These are phyloP conservation scores for Pseudocercospora pini-densiflorae DNA, from an alignment of 2,329 filamentous ascomycete species.

Conservation along the genomic window DNA sequence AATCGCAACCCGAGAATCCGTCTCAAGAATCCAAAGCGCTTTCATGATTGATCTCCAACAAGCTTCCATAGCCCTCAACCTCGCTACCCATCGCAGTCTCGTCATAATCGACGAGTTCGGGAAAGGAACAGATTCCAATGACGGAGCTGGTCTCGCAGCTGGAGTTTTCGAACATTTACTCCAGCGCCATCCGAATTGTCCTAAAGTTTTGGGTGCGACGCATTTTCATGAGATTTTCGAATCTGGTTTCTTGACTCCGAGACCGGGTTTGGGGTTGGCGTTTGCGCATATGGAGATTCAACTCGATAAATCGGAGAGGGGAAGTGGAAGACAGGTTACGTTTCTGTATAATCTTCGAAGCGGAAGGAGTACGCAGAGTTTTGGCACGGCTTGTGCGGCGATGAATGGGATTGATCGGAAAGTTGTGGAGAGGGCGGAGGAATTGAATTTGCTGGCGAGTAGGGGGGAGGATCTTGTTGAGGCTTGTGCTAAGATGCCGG, in stretches of 20 bases:
- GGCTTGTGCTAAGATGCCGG: constrained; percentile 70
- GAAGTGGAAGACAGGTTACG: constrained; percentile 60
- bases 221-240: constrained; percentile 78
- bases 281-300: constrained; percentile 76
- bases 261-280: constrained; percentile 57
- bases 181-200: constrained; percentile 50
- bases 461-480: constrained; percentile 77
- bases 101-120: constrained; percentile 93
- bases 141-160: constrained; percentile 68
- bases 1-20: constrained; percentile 74
- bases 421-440: constrained; percentile 76
- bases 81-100: constrained; percentile 76
- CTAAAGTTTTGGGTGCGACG: constrained; percentile 66
- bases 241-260: constrained; percentile 58
- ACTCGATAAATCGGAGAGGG: constrained; percentile 57
- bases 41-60: constrained; percentile 89
- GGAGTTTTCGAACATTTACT: constrained; percentile 64
- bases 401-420: constrained; percentile 79
- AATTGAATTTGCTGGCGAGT: constrained; percentile 69
- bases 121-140: constrained; percentile 67
- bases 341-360: constrained; percentile 43
- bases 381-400: constrained; percentile 81
- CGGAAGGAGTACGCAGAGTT: constrained; percentile 78
- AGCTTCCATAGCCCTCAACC: constrained; percentile 73
- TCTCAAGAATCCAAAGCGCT: constrained; percentile 67